Percentiles rank a stretch among this genome's conserved stretches.
phyloP scores from a whole-genome alignment of 768 basidiomycete species.

The Suillus plorans region DNA sequence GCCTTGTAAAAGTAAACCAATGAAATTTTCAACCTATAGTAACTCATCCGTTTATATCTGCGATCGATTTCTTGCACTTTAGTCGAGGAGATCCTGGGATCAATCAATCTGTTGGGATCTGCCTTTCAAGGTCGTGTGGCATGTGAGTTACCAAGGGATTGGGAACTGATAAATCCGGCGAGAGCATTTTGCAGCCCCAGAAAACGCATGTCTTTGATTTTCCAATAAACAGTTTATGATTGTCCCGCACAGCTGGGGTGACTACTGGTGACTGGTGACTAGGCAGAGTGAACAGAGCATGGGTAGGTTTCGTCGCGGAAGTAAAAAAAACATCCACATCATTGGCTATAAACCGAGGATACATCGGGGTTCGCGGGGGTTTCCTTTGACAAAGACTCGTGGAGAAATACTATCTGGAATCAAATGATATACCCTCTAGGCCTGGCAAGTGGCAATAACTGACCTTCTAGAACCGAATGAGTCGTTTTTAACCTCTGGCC shows the following conservation, averaged over 20 bases:
- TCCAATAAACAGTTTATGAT: conserved; percentile 15
- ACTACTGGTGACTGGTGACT: conserved; percentile 13
- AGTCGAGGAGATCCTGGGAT: conserved; percentile 20
- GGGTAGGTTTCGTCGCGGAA: conserved; percentile 2
- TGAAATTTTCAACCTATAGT: conserved; percentile 14
- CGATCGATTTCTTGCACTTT: conserved; percentile 18
- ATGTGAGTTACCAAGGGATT: conserved; percentile 25
- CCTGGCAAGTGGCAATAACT: background rate
- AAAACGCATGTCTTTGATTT: conserved; percentile 23
- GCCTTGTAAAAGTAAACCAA: conserved; percentile 44
- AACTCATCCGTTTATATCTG: conserved; percentile 32
- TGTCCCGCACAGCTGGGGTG: conserved; percentile 15
- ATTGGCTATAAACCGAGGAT: background rate
- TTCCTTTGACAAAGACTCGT: background rate
- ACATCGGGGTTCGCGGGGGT: conserved; percentile 1
- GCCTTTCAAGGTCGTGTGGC: conserved; percentile 17
- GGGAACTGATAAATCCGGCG: conserved; percentile 25
- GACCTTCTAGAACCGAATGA: no score
- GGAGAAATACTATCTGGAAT: background rate
- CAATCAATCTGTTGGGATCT: conserved; percentile 16
- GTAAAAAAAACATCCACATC: background rate
- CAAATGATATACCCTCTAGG: conserved; percentile 4
- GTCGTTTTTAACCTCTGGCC: background rate
- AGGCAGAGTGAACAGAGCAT: conserved; percentile 18
- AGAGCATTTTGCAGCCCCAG: conserved; percentile 18